Evolutionary conservation across 2,329 filamentous ascomycete genomes (phyloP), one percentile per base, ranked within the genome.

Genomic region (Westerdykella ornata): DNA sequence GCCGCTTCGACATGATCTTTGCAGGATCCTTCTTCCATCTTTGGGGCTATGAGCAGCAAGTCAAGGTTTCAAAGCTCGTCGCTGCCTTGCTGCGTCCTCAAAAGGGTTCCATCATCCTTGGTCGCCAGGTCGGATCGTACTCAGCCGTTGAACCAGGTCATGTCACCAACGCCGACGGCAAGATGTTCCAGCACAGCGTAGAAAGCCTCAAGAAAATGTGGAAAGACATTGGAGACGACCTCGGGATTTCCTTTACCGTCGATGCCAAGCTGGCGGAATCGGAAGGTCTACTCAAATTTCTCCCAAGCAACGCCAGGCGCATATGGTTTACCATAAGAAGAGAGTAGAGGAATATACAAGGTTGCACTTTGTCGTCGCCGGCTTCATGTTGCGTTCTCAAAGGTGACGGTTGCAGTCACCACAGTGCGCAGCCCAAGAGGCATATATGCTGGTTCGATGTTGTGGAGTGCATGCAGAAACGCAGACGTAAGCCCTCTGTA

Each of bases 71-170:
- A 2, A 63, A 59, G 41, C 49, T 51, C n/a, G 49, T 68, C 6
- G 54, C 62, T 13, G 38, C 38, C 9, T 48, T 70, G 13, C 49
- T 68, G n/a, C 47, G 48, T 9, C 52, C 59, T 14, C 66, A 69
- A 49, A 62, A 67, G 1, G 68, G 68, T 1, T 70, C 69, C 8
- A 65, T 75, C 51, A 70, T 80, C 20, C 70, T 76, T 39, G 75
- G 76, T 22, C 67, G 71, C 11, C 75, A 79, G 22, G 65, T 75
- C 20, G 73, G 75, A 22, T 41, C 55, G 7, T 35, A 49, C 3
- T 47, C 50, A 11, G 46, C 58, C 3, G 51, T 37, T 5, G 51
- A 59, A 31, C n/a, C 30, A 17, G 30, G 8, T 17, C 50, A 50
- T 36, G 36, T 19, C 17, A 47, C 39, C 2, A 47, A 42, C 39